A percentile compares a stretch with the other conserved stretches of the same genome.
Evolutionary conservation across 148 eudicot genomes (phyloP).

Genomic region (Rhododendron griersonianum): DNA sequence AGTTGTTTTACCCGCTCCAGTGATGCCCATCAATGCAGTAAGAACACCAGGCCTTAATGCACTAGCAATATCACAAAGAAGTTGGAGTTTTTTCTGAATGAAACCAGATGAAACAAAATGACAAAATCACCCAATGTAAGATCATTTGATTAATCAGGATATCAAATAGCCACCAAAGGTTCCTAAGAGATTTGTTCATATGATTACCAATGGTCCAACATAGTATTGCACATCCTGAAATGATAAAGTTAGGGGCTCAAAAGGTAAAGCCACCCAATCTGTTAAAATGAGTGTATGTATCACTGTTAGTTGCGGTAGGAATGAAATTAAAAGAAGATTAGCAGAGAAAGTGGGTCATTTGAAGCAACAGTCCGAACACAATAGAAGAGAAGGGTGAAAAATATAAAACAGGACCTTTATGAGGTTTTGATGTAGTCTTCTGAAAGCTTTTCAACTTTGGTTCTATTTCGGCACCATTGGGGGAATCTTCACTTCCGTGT

Average conservation of each 20-base stretch:
- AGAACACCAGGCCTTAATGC: conserved; percentile 73
- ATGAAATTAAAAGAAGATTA: not conserved
- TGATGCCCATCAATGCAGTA: conserved; percentile 81
- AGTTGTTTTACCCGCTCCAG: conserved; percentile 95
- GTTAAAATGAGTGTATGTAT: conserved; percentile 21
- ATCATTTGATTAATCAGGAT: not conserved
- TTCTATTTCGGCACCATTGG: not conserved
- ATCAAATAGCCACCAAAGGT: not conserved
- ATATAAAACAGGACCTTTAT: conserved; percentile 30
- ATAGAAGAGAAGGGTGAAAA: not conserved
- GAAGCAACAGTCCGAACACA: not conserved
- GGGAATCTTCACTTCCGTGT: conserved; percentile 23
- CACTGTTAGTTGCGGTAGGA: not conserved
- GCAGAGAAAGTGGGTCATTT: not conserved
- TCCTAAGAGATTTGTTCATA: not conserved
- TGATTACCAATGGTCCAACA: conserved; percentile 58
- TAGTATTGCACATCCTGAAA: conserved; percentile 70
- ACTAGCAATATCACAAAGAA: conserved; percentile 61
- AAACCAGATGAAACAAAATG: conserved; percentile 29
- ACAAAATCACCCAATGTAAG: not conserved
- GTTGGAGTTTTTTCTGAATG: conserved; percentile 49
- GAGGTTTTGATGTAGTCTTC: conserved; percentile 8
- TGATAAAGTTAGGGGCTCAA: conserved; percentile 18
- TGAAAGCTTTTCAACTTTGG: not conserved
- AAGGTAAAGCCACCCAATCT: conserved; percentile 63